phyloP scores from a whole-genome alignment of 805 yeast genomes.

The Ascoidea rubescens region DNA sequence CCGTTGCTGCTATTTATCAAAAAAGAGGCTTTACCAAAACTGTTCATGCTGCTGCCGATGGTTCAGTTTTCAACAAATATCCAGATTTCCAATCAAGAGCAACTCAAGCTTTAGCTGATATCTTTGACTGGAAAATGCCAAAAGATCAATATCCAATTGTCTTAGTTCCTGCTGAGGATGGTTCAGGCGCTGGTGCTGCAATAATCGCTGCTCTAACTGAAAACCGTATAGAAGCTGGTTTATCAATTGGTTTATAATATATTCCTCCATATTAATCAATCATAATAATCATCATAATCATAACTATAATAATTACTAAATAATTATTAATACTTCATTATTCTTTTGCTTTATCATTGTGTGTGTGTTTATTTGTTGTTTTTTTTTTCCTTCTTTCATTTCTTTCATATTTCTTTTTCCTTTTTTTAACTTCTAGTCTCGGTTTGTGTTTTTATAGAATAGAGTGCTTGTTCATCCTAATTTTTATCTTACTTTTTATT shows the following conservation, averaged over 20 bases:
- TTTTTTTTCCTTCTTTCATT: neutral
- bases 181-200: slow-evolving; percentile 98
- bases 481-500: too few species aligned
- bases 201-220: slow-evolving; percentile 91
- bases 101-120: slow-evolving; percentile 76
- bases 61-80: slow-evolving; percentile 88
- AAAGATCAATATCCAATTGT: slow-evolving; percentile 57
- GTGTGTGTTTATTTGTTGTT: neutral
- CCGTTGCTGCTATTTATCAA: slow-evolving; percentile 85
- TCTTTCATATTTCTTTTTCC: neutral
- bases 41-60: slow-evolving; percentile 92
- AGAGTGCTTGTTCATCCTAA: neutral
- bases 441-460: neutral
- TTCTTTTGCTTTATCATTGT: neutral
- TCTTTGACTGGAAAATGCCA: slow-evolving; percentile 60
- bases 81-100: slow-evolving; percentile 88
- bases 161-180: slow-evolving; percentile 92
- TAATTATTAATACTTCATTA: too few species aligned
- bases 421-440: too few species aligned
- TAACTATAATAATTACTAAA: too few species aligned
- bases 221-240: slow-evolving; percentile 57
- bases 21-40: slow-evolving; percentile 60
- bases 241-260: slow-evolving; percentile 41
- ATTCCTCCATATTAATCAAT: too few species aligned
- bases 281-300: too few species aligned